Evolutionary conservation across 2,329 filamentous ascomycete species (phyloP).

Genomic region (Aspergillus sp.): DNA sequence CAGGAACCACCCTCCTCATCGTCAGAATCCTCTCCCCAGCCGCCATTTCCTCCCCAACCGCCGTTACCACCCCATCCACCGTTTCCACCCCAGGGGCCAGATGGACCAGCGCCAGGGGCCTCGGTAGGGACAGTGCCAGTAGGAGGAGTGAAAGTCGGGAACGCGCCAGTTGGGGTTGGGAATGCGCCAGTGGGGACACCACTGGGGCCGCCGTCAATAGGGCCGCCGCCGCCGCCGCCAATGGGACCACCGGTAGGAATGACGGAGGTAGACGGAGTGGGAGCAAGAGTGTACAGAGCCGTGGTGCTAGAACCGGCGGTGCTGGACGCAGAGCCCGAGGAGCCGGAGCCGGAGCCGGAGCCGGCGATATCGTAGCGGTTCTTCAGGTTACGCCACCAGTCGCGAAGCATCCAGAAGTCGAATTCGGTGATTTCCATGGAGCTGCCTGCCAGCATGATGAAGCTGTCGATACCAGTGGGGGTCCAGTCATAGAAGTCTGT

Average conservation of each 20-base stretch:
- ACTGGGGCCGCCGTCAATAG: not conserved
- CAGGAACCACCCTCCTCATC: too few relatives aligned
- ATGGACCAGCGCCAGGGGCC: not conserved
- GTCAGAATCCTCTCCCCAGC: too few relatives aligned
- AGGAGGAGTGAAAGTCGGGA: not conserved
- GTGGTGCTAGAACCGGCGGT: not conserved
- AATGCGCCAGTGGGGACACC: not conserved
- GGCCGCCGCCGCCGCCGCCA: not conserved
- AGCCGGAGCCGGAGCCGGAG: not conserved
- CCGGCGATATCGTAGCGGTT: slow-evolving; percentile 10
- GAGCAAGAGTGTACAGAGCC: not conserved
- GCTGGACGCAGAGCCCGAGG: not conserved
- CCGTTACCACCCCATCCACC: not conserved
- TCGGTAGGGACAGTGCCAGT: not conserved
- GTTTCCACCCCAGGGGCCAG: not conserved
- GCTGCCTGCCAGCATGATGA: slow-evolving; percentile 19
- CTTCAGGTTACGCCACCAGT: slow-evolving; percentile 20
- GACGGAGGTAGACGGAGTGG: not conserved
- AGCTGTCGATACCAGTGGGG: slow-evolving; percentile 12
- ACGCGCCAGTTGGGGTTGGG: not conserved
- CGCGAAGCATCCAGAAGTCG: slow-evolving; percentile 18
- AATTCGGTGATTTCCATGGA: slow-evolving; percentile 18
- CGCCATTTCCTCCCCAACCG: too few relatives aligned
- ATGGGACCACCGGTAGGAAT: not conserved
- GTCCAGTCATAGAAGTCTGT: slow-evolving; percentile 21